Conservation (phyloP, 1,284 basidiomycete species). For the Xerocomus amazonicus region DNA sequence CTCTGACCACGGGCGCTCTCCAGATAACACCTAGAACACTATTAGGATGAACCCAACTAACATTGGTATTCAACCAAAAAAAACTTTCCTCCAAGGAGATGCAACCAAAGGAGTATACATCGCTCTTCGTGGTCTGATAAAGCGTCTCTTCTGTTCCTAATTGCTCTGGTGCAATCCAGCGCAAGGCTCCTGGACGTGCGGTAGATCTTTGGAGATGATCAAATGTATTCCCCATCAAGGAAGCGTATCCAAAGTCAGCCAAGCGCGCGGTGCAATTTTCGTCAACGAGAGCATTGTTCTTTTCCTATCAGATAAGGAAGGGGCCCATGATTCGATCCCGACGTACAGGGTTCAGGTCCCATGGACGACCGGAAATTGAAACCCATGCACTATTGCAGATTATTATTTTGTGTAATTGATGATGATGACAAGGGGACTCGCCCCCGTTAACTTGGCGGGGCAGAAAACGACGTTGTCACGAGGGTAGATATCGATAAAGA, state of each 20-base stretch:
- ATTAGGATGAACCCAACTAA: background rate
- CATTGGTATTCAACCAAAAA: no score
- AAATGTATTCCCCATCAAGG: background rate
- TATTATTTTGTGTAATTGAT: no score
- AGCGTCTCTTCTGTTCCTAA: background rate
- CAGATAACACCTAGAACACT: background rate
- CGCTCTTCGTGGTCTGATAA: background rate
- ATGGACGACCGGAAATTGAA: no score
- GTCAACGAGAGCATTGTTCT: background rate
- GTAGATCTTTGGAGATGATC: background rate
- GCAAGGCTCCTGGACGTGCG: background rate
- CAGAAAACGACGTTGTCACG: no score
- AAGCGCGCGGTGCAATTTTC: background rate
- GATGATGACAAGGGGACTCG: no score
- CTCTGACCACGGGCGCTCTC: background rate
- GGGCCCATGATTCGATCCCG: background rate
- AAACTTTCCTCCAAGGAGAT: background rate
- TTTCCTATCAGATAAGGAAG: background rate
- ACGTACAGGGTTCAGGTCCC: background rate
- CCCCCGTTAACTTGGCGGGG: no score
- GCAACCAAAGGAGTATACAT: background rate
- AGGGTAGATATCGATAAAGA: background rate
- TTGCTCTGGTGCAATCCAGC: background rate
- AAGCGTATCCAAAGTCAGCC: background rate
- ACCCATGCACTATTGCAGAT: no score